Conservation (phyloP, 1,284 basidiomycete species). For the Ganoderma leucocontextum region DNA sequence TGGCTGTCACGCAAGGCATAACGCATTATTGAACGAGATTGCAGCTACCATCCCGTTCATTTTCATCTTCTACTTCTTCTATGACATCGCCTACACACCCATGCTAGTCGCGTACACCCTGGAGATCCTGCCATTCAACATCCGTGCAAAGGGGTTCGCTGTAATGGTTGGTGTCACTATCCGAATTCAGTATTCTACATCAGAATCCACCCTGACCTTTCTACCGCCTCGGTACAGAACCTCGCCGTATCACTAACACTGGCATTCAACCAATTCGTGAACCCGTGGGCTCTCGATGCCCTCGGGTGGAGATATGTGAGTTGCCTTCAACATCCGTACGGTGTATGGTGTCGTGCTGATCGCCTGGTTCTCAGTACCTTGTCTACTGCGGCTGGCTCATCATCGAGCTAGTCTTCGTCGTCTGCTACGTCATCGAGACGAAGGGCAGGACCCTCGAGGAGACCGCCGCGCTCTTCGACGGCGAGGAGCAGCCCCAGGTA, state of each 20-base stretch:
- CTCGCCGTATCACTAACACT: conserved; percentile 62
- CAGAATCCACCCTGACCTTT: background rate
- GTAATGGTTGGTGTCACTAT: conserved; percentile 56
- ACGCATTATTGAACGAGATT: background rate
- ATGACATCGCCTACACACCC: conserved; percentile 72
- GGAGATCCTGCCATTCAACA: conserved; percentile 73
- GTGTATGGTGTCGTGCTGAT: conserved; percentile 16
- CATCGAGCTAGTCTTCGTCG: conserved; percentile 64
- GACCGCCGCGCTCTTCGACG: conserved; percentile 71
- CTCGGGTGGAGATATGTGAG: conserved; percentile 72
- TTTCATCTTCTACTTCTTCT: conserved; percentile 75
- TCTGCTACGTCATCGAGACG: conserved; percentile 68
- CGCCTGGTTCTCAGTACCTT: conserved; percentile 49
- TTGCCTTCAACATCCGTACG: conserved; percentile 11
- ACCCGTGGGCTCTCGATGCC: conserved; percentile 72
- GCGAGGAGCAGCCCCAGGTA: conserved; percentile 55
- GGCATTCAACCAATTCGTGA: conserved; percentile 78
- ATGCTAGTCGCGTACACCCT: conserved; percentile 70
- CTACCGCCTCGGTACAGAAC: conserved; percentile 50
- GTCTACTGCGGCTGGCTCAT: conserved; percentile 70
- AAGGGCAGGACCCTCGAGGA: conserved; percentile 68
- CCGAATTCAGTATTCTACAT: background rate
- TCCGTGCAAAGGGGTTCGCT: conserved; percentile 74
- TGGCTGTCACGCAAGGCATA: too few species aligned
- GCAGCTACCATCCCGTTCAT: conserved; percentile 74